Evolutionary conservation across 495 filamentous ascomycete genomes (phyloP).

Genomic region (Copromyces sp.): DNA sequence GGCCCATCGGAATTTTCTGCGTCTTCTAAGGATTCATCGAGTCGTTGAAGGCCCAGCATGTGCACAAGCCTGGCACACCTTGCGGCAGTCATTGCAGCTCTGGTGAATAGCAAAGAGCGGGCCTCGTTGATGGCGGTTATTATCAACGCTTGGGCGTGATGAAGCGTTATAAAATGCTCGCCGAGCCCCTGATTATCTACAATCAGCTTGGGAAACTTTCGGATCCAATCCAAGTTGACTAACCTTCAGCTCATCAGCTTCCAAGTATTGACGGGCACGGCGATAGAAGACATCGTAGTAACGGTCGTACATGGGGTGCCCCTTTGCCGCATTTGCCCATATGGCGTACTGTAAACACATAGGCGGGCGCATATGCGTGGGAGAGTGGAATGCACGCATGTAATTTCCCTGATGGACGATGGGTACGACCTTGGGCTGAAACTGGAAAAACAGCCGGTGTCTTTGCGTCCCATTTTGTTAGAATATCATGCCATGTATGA

Average conservation of each 20-base stretch:
- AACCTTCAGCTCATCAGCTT: conserved; percentile 39
- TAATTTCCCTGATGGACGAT: conserved; percentile 33
- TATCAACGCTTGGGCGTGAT: conserved; percentile 38
- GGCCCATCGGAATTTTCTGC: conserved; percentile 22
- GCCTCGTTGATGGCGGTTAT: conserved; percentile 35
- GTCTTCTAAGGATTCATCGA: conserved; percentile 23
- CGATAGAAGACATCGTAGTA: conserved; percentile 37
- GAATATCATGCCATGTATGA: neutral
- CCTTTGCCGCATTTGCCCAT: conserved; percentile 32
- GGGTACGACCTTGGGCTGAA: conserved; percentile 27
- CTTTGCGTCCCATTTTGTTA: neutral
- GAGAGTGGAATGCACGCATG: conserved; percentile 30
- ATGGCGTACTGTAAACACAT: conserved; percentile 41
- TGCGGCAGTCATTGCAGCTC: conserved; percentile 35
- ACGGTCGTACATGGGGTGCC: conserved; percentile 26
- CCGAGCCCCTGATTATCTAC: conserved; percentile 22
- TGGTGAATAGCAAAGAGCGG: conserved; percentile 31
- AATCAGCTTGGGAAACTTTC: neutral
- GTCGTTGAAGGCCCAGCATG: conserved; percentile 40
- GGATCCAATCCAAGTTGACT: neutral
- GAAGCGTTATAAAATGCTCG: conserved; percentile 36
- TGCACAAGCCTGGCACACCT: conserved; percentile 28
- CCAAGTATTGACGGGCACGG: conserved; percentile 38
- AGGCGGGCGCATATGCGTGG: conserved; percentile 36
- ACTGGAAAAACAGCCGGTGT: conserved; percentile 25